A percentile compares a stretch with the other conserved stretches of the same genome.
Evolutionary conservation across 2,329 filamentous ascomycete genomes (phyloP).

Genomic region (Albophoma yamanashiensis): DNA sequence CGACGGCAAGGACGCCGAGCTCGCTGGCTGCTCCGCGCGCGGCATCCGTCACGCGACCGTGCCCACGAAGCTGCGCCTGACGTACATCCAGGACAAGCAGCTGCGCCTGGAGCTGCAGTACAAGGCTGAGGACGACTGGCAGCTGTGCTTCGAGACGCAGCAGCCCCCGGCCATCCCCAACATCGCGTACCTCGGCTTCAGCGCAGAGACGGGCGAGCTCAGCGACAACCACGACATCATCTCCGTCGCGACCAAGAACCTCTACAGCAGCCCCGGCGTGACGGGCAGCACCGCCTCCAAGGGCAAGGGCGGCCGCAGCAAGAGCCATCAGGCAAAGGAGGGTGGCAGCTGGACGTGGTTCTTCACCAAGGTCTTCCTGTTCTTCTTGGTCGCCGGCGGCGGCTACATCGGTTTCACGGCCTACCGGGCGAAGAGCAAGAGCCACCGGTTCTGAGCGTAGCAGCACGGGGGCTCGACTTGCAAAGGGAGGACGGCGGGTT

Average conservation of each 20-base stretch:
- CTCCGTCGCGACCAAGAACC: slow-evolving; percentile 72
- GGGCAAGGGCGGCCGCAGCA: slow-evolving; percentile 23
- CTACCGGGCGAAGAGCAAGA: slow-evolving; percentile 59
- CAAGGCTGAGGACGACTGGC: slow-evolving; percentile 83
- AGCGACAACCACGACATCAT: slow-evolving; percentile 98
- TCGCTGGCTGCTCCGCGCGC: slow-evolving; percentile 89
- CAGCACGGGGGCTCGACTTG: background rate
- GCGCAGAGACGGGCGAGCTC: slow-evolving; percentile 88
- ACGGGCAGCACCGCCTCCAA: slow-evolving; percentile 22
- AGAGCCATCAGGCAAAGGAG: slow-evolving; percentile 24
- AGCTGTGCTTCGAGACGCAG: slow-evolving; percentile 71
- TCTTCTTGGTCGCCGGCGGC: slow-evolving; percentile 53
- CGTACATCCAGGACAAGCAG: slow-evolving; percentile 93
- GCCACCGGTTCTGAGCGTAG: slow-evolving; percentile 40
- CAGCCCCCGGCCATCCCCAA: slow-evolving; percentile 67
- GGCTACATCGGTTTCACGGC: slow-evolving; percentile 79
- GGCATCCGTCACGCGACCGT: slow-evolving; percentile 72
- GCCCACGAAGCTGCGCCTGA: slow-evolving; percentile 78
- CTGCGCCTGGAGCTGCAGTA: slow-evolving; percentile 89
- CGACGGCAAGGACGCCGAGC: slow-evolving; percentile 86
- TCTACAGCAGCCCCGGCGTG: slow-evolving; percentile 54
- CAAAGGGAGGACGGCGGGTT: background rate
- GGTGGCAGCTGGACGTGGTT: slow-evolving; percentile 49
- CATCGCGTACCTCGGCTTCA: slow-evolving; percentile 65
- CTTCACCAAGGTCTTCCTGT: slow-evolving; percentile 74